Base-by-base conservation (phyloP, 2,329 filamentous ascomycete species). In the Aureobasidium sp. region DNA sequence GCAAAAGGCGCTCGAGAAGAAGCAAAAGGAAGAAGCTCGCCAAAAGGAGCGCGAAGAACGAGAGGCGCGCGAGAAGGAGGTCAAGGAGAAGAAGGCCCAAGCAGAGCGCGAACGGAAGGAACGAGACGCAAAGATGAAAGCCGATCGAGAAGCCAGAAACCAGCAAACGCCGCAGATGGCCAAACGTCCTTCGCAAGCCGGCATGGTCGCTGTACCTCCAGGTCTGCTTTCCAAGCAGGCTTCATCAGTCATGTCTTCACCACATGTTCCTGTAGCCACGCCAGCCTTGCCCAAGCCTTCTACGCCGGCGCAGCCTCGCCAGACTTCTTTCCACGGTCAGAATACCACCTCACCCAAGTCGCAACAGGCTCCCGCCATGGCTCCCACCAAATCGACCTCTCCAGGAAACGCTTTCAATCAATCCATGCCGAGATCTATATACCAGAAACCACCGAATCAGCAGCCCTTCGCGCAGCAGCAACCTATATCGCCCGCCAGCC, bases 231-330 rank as follows among this genome's bases (percentile, higher is more conserved):
- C 80, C 42, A 79, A 84, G 67, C 80, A 83, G 62, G 81, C 78
- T 25, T 74, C 76, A 36, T 76, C 77, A 17, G 77, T 76, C 63
- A 82, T 87, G 66, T 84, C 86, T 52, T 97, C 93, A 17, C 93
- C 93, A 8, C 90, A 91, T 71, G 83, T 93, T 56, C 79, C 87
- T 31, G 81, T 90, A 64, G 88, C 89, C 11, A 94, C 90, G 37
- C 93, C 94, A 8, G 87, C 86, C 29, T 77, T 96, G 51, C 87
- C 91, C 14, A 96, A 96, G 73, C 87, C 87, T 22, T 86, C 91
- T 5, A 92, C 90, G 14, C 90, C 91, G 9, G 87, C 86, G 66
- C 88, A 89, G 65, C 83, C 86, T 41, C 86, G 90, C 61, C 89
- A 92, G 64, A 77, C 84, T 51, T 94, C 91, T 9, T 90, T 95